Percentiles rank a stretch among this genome's conserved stretches.
Conservation (phyloP, 805 yeast genomes). For the Nakazawaea ernobii region DNA sequence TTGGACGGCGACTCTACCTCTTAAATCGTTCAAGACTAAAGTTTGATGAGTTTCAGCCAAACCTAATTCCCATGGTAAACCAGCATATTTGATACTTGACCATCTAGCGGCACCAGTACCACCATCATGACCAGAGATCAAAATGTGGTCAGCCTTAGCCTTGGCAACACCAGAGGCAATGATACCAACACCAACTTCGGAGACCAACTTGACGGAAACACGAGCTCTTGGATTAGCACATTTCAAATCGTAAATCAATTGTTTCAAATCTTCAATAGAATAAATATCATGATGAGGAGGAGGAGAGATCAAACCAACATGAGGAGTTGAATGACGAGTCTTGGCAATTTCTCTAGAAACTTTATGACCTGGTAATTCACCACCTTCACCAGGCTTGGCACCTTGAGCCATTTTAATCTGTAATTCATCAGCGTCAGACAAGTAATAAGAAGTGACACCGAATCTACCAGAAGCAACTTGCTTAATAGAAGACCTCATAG, state of each 20-base stretch:
- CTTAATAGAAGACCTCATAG: conserved; percentile 98
- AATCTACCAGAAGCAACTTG: conserved; percentile 98
- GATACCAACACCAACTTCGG: conserved; percentile 98
- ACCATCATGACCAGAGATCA: conserved; percentile 98
- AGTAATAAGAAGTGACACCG: conserved; percentile 93
- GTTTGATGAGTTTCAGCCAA: conserved; percentile 98
- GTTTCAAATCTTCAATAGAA: conserved; percentile 96
- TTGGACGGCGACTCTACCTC: conserved; percentile 93
- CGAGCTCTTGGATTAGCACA: conserved; percentile 97
- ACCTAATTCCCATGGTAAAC: conserved; percentile 98
- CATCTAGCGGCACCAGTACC: conserved; percentile 99
- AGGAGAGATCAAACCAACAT: conserved; percentile 95
- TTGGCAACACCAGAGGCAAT: conserved; percentile 99
- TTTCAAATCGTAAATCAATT: conserved; percentile 91
- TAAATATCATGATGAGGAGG: conserved; percentile 99
- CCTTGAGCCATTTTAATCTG: conserved; percentile 99
- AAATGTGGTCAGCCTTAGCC: conserved; percentile 95
- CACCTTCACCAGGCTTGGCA: conserved; percentile 99
- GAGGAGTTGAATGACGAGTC: conserved; percentile 94
- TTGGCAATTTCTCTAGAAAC: conserved; percentile 85
- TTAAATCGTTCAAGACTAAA: conserved; percentile 85
- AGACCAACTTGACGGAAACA: conserved; percentile 91
- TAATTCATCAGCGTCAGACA: conserved; percentile 94
- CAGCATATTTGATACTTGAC: conserved; percentile 96
- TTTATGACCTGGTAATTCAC: conserved; percentile 94